Percentiles rank a stretch among this genome's conserved stretches.
Conservation (phyloP, 192 early-diverging fungal species). For the Podila verticillata region DNA sequence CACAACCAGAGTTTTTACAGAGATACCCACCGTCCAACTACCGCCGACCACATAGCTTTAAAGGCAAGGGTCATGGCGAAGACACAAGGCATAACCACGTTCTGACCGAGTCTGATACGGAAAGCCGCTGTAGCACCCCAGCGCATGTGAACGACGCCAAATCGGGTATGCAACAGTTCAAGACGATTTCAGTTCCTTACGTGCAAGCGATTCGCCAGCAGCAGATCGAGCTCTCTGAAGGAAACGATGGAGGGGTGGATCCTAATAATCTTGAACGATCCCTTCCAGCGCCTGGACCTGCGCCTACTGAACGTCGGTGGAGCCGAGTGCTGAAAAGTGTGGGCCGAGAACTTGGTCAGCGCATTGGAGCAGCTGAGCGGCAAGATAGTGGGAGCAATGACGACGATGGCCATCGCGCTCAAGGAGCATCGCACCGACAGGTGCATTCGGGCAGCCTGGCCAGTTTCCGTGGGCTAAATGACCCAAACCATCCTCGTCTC, state of each 20-base stretch:
- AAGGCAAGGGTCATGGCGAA: background rate
- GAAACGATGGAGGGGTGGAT: background rate
- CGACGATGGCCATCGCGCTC: background rate
- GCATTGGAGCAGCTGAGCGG: background rate
- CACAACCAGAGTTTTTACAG: background rate
- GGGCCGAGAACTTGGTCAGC: background rate
- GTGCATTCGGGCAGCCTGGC: constrained; percentile 35
- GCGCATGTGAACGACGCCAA: background rate
- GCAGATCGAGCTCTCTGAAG: background rate
- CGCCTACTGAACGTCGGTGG: constrained; percentile 15
- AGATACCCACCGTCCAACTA: constrained; percentile 1
- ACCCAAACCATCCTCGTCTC: constrained; percentile 15
- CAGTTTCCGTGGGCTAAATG: constrained; percentile 24
- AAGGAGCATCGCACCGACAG: constrained; percentile 14
- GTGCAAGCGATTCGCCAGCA: constrained; percentile 37
- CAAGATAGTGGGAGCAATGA: background rate
- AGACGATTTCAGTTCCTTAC: constrained; percentile 19
- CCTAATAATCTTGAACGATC: background rate
- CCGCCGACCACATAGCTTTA: constrained; percentile 26
- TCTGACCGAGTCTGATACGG: constrained; percentile 5
- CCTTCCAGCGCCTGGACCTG: constrained; percentile 3
- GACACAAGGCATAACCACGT: constrained; percentile 1
- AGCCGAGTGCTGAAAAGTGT: constrained; percentile 20
- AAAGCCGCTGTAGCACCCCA: background rate
- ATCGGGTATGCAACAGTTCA: constrained; percentile 7